A percentile compares a stretch with the other conserved stretches of the same genome.
phyloP scores from a whole-genome alignment of 305 asterid genomes.

The Fraxinus albicans region DNA sequence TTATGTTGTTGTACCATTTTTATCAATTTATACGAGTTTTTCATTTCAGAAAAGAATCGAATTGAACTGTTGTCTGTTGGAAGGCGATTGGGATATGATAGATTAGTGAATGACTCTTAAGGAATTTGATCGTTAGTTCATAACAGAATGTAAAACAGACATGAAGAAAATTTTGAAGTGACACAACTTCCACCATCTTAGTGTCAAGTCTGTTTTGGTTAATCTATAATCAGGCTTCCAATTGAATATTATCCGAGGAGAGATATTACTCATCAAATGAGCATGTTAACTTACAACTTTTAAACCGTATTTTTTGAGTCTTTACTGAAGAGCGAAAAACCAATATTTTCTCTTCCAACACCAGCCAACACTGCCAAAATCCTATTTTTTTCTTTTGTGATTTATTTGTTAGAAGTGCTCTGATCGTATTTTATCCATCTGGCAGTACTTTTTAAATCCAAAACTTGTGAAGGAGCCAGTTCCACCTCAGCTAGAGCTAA shows the following conservation, averaged over 20 bases:
- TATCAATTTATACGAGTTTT: background rate
- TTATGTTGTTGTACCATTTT: background rate
- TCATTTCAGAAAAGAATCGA: background rate
- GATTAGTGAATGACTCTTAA: background rate
- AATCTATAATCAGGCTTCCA: background rate
- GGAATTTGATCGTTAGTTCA: background rate
- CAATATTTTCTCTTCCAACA: background rate
- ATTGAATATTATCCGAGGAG: background rate
- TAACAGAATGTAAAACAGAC: background rate
- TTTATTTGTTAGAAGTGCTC: background rate
- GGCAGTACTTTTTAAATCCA: constrained; percentile 46
- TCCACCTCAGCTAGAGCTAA: constrained; percentile 45
- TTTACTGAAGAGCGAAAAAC: background rate
- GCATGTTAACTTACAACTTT: background rate
- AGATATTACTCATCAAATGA: background rate
- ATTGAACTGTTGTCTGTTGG: background rate
- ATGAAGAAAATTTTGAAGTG: background rate
- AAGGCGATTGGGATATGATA: background rate
- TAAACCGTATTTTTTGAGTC: background rate
- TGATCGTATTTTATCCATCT: constrained; percentile 11
- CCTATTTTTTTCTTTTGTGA: background rate
- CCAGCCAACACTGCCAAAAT: background rate
- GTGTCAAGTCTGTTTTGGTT: background rate
- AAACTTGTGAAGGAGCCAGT: constrained; percentile 49
- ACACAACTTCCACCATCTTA: background rate